A percentile compares a stretch with the other conserved stretches of the same genome.
phyloP scores from a whole-genome alignment of 2,329 filamentous ascomycete genomes.

The Pseudocercospora eumusae region DNA sequence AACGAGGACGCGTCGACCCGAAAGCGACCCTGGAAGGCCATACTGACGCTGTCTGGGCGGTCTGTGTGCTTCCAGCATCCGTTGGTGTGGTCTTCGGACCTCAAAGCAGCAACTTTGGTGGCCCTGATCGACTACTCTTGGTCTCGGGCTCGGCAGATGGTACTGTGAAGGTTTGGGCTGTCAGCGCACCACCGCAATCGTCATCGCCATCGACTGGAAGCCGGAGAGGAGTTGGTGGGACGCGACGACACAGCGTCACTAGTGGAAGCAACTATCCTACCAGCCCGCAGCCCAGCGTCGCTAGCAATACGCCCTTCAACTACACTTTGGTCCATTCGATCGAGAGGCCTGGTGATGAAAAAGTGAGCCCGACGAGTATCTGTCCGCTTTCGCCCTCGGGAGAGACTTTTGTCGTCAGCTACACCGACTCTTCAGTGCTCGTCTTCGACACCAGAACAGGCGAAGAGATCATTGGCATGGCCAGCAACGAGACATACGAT shows the following conservation, averaged over 20 bases:
- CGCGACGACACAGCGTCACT: slow-evolving; percentile 87
- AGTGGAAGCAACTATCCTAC: slow-evolving; percentile 90
- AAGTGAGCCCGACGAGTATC: slow-evolving; percentile 83
- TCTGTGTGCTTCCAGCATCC: slow-evolving; percentile 87
- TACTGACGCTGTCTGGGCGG: slow-evolving; percentile 92
- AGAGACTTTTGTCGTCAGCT: slow-evolving; percentile 89
- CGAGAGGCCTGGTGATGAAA: slow-evolving; percentile 54
- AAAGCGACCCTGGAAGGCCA: slow-evolving; percentile 90
- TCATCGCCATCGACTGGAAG: slow-evolving; percentile 75
- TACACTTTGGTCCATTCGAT: slow-evolving; percentile 89
- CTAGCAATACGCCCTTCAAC: slow-evolving; percentile 81
- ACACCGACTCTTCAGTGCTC: slow-evolving; percentile 83
- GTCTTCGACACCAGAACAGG: slow-evolving; percentile 91
- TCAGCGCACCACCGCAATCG: slow-evolving; percentile 84
- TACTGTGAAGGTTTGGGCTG: slow-evolving; percentile 88
- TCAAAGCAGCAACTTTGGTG: slow-evolving; percentile 67
- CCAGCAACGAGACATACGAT: slow-evolving; percentile 90
- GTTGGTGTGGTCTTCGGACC: slow-evolving; percentile 76
- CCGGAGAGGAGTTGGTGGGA: slow-evolving; percentile 69
- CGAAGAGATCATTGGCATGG: slow-evolving; percentile 90
- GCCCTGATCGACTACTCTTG: slow-evolving; percentile 82
- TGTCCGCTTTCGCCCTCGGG: slow-evolving; percentile 80
- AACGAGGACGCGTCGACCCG: slow-evolving; percentile 88
- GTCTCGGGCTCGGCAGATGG: slow-evolving; percentile 90
- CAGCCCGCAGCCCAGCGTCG: slow-evolving; percentile 83